These are phyloP conservation scores for Kodamaea nitidulidarum DNA, from an alignment of 805 yeast species.

Conservation along the genomic window DNA sequence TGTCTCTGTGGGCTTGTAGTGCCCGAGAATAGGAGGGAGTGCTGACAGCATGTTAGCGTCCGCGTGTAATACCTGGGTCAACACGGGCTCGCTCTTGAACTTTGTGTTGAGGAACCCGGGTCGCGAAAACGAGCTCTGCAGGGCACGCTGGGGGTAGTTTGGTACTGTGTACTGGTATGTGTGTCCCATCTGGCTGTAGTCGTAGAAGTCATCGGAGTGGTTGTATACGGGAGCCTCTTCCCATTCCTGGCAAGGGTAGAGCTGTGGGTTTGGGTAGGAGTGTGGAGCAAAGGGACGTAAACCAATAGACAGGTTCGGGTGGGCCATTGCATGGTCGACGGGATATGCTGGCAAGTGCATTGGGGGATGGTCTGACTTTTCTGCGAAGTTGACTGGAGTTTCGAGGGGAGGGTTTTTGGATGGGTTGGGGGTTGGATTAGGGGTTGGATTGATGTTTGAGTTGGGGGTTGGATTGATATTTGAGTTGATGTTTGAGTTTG, in stretches of 20 bases:
- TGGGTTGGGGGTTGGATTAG: too few species aligned
- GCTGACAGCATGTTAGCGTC: conserved; percentile 1
- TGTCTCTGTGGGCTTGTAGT: conserved; percentile 35
- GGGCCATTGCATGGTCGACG: too few species aligned
- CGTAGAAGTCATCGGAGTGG: conserved; percentile 6
- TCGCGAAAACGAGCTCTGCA: neutral
- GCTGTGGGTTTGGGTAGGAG: neutral
- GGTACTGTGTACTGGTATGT: too few species aligned
- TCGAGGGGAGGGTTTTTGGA: too few species aligned
- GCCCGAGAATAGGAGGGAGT: conserved; percentile 5
- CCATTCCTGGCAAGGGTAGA: conserved; percentile 3
- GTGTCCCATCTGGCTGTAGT: neutral
- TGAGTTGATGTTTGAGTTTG: too few species aligned
- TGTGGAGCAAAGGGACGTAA: neutral
- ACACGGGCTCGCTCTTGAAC: conserved; percentile 11
- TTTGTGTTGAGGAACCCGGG: conserved; percentile 4
- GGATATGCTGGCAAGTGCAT: too few species aligned
- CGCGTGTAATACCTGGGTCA: conserved; percentile 1
- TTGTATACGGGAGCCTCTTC: conserved; percentile 1
- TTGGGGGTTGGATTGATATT: neutral
- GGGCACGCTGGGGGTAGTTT: conserved; percentile 1
- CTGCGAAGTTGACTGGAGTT: too few species aligned
- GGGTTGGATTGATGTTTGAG: neutral
- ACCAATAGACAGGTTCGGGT: too few species aligned
- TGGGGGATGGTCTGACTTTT: too few species aligned